Percentiles rank a stretch among this genome's conserved stretches.
Evolutionary conservation across 441 rosid species (phyloP).

Genomic region (Omphalea diandra): DNA sequence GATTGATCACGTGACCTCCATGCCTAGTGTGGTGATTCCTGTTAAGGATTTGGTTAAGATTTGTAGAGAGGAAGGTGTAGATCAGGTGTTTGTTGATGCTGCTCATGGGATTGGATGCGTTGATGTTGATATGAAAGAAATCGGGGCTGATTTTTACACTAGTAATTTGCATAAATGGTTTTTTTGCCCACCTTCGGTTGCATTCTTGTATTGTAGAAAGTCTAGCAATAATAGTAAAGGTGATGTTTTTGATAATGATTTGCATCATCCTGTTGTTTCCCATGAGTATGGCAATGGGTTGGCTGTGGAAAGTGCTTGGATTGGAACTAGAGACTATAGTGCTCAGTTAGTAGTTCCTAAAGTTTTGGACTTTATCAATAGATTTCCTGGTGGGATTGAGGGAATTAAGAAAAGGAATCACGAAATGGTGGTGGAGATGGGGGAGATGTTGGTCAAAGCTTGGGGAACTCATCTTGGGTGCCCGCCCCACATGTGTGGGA

Average conservation of each 20-base stretch:
- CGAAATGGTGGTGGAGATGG: constrained; percentile 72
- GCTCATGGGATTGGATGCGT: constrained; percentile 93
- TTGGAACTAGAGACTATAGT: constrained; percentile 91
- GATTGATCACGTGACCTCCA: constrained; percentile 89
- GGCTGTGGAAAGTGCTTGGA: constrained; percentile 87
- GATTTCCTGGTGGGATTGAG: constrained; percentile 81
- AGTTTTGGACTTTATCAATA: constrained; percentile 59
- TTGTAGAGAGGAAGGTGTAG: constrained; percentile 81
- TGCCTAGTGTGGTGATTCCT: constrained; percentile 87
- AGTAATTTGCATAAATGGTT: constrained; percentile 93
- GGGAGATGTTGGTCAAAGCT: constrained; percentile 70
- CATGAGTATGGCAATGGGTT: constrained; percentile 89
- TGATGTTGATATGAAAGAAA: constrained; percentile 78
- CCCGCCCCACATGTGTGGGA: constrained; percentile 73
- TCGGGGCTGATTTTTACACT: constrained; percentile 89
- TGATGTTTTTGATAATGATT: constrained; percentile 37
- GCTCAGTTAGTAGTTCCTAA: constrained; percentile 87
- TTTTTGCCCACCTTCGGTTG: constrained; percentile 80
- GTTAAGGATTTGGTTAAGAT: constrained; percentile 69
- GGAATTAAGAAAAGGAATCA: constrained; percentile 83
- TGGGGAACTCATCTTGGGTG: constrained; percentile 95
- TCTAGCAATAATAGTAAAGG: constrained; percentile 17
- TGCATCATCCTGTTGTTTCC: constrained; percentile 96
- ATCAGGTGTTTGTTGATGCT: constrained; percentile 79
- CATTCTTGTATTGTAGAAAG: constrained; percentile 68